These are phyloP conservation scores for Paramecium caudatum DNA, from an alignment of 73 alveolate species.

Conservation along the genomic window DNA sequence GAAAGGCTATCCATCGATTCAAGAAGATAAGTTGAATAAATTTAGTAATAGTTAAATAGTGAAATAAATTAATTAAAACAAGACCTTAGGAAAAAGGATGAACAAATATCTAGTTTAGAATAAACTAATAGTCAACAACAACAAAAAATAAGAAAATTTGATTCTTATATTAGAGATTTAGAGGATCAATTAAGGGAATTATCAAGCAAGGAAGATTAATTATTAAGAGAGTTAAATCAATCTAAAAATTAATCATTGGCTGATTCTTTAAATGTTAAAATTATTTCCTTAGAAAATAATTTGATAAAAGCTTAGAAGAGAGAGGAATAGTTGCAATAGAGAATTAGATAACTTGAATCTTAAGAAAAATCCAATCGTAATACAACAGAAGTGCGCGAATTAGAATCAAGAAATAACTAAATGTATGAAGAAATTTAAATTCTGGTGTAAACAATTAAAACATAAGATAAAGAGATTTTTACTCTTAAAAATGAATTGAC, in stretches of 20 bases:
- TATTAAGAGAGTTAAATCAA: conserved; percentile 15
- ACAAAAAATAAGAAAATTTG: conserved; percentile 9
- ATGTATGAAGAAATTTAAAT: conserved; percentile 61
- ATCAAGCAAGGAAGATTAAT: conserved; percentile 48
- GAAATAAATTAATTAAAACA: conserved; percentile 29
- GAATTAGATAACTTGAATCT: conserved; percentile 2
- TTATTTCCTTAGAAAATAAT: conserved; percentile 3
- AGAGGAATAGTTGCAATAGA: neutral
- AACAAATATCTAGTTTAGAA: neutral
- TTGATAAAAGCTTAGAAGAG: neutral
- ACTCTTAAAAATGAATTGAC: neutral
- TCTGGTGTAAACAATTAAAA: conserved; percentile 40
- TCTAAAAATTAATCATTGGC: conserved; percentile 27
- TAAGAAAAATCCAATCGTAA: neutral
- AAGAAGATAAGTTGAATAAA: neutral
- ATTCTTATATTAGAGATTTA: conserved; percentile 23
- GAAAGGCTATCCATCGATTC: neutral
- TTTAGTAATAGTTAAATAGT: neutral
- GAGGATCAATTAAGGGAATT: conserved; percentile 16
- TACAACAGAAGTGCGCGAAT: neutral
- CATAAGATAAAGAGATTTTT: neutral
- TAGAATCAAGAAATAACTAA: neutral
- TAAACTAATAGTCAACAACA: neutral
- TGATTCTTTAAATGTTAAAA: neutral
- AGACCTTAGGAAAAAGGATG: neutral